Evolutionary conservation across 2,329 filamentous ascomycete species (phyloP), one percentile per base, ranked within the genome.

Genomic region (Colletotrichum abscissum): DNA sequence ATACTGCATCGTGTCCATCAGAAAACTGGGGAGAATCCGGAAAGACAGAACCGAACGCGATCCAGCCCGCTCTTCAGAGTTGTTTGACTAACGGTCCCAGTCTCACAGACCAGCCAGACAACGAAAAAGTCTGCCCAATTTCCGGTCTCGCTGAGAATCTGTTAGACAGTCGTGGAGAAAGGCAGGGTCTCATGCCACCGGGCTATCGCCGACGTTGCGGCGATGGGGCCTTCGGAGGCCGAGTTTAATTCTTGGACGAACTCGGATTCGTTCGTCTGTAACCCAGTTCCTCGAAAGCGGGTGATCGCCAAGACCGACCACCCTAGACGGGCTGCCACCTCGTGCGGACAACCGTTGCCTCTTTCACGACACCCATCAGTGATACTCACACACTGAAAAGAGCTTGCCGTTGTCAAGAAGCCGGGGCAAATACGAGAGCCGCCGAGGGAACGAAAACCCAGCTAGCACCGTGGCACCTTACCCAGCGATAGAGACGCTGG

Each of bases 161-260:
- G 12, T 33, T 19, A 52, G 11, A 12, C 33, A 35, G 33, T 35
- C 33, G 33, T 38, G 42, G 55, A 55, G 8, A 16, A 11, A 11
- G 6, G n/a, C 7, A 28, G 12, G 26, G 3, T 38, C 7, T 19
- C 19, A 7, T 57, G 42, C 42, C 54, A 56, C 62, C 63, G 33
- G 63, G 26, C 56, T 72, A 68, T 63, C 58, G 58, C 69, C 69
- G 69, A 63, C 46, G 22, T 57, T 12, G 58, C 57, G 68, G 68
- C 33, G 55, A 55, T 46, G 33, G 12, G 33, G 63, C 14, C 26
- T 26, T 72, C 64, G 69, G 69, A 63, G 11, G 30, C 64, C 69
- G 69, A 72, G 64, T 38, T 26, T 42, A 26, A 54, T 5, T 11
- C n/a, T 4, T 33, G 6, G 14, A 8, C 5, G 9, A 24, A n/a